phyloP scores from a whole-genome alignment of 768 basidiomycete genomes.

The Ramaria rubella region DNA sequence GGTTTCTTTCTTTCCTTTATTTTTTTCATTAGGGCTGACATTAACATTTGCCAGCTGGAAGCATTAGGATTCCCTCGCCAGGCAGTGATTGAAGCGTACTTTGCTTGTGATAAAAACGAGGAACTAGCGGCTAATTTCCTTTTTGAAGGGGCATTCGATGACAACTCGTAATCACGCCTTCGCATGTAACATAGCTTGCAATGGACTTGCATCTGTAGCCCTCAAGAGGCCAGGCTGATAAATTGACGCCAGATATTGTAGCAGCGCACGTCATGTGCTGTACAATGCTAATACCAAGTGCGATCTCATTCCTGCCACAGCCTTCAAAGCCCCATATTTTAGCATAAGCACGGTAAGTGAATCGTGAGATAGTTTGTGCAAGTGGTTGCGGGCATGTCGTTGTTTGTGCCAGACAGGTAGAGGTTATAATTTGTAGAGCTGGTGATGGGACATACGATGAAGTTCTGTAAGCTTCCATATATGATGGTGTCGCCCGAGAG shows the following conservation, averaged over 20 bases:
- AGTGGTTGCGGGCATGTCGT: conserved; percentile 35
- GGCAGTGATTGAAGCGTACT: conserved; percentile 81
- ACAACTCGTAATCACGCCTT: conserved; percentile 16
- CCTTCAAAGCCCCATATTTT: too few species aligned
- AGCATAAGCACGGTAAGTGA: conserved; percentile 28
- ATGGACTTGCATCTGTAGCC: background rate
- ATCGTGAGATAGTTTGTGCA: conserved; percentile 25
- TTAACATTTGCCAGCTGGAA: conserved; percentile 58
- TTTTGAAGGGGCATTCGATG: conserved; percentile 68
- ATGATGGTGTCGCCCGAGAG: conserved; percentile 57
- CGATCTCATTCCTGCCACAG: too few species aligned
- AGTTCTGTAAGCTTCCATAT: conserved; percentile 46
- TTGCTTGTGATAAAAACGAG: conserved; percentile 95
- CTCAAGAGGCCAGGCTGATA: background rate
- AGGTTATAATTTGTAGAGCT: conserved; percentile 37
- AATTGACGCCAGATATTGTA: background rate
- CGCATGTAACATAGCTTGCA: background rate
- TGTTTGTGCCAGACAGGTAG: conserved; percentile 46
- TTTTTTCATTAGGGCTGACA: background rate
- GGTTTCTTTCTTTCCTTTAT: conserved; percentile 25
- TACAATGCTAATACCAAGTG: too few species aligned
- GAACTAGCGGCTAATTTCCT: conserved; percentile 92
- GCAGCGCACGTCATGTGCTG: background rate
- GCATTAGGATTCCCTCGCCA: conserved; percentile 83
- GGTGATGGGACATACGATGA: conserved; percentile 44